A percentile compares a stretch with the other conserved stretches of the same genome.
phyloP scores from a whole-genome alignment of 345 rosid genomes.

The Xanthoceras sorbifolium region DNA sequence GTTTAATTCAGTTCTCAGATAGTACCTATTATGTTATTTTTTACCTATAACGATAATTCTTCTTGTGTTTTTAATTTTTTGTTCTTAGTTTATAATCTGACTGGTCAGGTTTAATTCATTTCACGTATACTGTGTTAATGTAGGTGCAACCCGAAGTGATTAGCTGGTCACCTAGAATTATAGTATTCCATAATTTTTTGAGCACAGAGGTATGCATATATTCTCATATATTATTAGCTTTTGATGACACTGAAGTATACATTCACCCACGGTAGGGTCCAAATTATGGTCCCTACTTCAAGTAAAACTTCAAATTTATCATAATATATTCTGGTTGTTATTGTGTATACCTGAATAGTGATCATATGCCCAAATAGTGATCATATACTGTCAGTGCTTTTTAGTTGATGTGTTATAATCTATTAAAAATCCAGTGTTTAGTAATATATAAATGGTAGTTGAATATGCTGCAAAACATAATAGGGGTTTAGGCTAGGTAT shows the following conservation, averaged over 20 bases:
- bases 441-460: background rate
- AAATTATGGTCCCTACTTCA: background rate
- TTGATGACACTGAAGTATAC: background rate
- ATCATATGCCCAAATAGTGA: background rate
- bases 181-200: slow-evolving; percentile 80
- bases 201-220: slow-evolving; percentile 75
- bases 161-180: slow-evolving; percentile 92
- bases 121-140: slow-evolving; percentile 30
- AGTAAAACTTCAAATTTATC: background rate
- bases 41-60: background rate
- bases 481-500: background rate
- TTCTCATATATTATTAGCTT: background rate
- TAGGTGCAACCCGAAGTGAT: slow-evolving; percentile 92
- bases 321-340: background rate
- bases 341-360: background rate
- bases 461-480: background rate
- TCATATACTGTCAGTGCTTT: background rate
- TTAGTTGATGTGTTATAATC: background rate
- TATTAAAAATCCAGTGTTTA: background rate
- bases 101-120: background rate
- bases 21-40: background rate
- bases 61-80: background rate
- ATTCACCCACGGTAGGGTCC: background rate
- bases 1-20: slow-evolving; percentile 2
- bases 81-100: background rate